These are phyloP conservation scores for Globisporangium perplexum DNA, from an alignment of 352 stramenopile genomes.

Conservation along the genomic window DNA sequence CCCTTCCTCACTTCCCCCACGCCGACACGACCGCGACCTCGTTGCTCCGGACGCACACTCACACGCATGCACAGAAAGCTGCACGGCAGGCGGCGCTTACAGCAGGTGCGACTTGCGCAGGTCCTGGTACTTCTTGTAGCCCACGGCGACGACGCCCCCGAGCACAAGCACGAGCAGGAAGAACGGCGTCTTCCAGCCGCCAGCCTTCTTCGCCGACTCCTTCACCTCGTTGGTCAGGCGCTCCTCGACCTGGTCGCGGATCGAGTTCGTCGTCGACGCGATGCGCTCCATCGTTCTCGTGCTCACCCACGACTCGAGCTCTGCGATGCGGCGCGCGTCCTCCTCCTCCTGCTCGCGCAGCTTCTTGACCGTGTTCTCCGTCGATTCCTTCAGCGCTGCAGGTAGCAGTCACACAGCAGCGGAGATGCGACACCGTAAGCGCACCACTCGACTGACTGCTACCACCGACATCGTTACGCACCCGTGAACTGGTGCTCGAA, in stretches of 20 bases:
- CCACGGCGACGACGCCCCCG: slow-evolving; percentile 40
- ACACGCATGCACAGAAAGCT: background rate
- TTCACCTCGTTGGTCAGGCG: slow-evolving; percentile 67
- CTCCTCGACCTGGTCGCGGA: slow-evolving; percentile 62
- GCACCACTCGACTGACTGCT: too few species aligned
- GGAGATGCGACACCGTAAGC: background rate
- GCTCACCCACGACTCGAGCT: slow-evolving; percentile 68
- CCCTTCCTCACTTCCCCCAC: too few species aligned
- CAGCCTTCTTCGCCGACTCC: slow-evolving; percentile 62
- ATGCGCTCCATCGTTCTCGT: slow-evolving; percentile 54
- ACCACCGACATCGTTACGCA: background rate
- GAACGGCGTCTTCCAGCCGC: slow-evolving; percentile 81
- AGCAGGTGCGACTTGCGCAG: slow-evolving; percentile 85
- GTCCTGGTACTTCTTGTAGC: slow-evolving; percentile 88
- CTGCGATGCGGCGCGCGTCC: slow-evolving; percentile 59
- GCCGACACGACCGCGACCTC: background rate
- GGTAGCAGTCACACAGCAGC: too few species aligned
- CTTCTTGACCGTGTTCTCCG: slow-evolving; percentile 78
- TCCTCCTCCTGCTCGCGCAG: slow-evolving; percentile 62
- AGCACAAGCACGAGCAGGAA: slow-evolving; percentile 72
- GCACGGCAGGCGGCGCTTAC: slow-evolving; percentile 21
- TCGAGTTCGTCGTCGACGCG: slow-evolving; percentile 43
- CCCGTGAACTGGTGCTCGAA: slow-evolving; percentile 81
- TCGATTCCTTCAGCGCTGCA: slow-evolving; percentile 70
- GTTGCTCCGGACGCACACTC: background rate